These are phyloP conservation scores for Rhodotorula sp. DNA, from an alignment of 1,284 basidiomycete genomes.

Conservation along the genomic window DNA sequence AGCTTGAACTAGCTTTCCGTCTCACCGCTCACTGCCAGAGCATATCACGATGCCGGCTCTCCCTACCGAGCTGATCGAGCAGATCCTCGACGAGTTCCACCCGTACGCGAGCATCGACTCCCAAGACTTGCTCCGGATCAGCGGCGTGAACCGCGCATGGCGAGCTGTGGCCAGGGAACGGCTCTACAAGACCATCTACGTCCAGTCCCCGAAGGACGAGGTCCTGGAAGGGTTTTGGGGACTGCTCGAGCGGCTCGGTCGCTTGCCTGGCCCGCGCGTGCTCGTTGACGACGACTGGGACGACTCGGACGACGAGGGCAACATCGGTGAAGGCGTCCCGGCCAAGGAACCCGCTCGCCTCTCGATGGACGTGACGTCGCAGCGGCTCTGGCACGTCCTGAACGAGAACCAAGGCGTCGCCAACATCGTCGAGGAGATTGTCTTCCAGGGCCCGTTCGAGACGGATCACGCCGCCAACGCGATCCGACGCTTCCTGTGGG, in stretches of 20 bases:
- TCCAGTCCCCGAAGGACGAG: neutral
- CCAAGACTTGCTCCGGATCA: neutral
- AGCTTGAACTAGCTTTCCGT: no score
- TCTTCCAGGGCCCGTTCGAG: slow-evolving; percentile 1
- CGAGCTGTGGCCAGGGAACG: neutral
- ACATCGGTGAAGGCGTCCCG: neutral
- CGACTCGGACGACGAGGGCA: neutral
- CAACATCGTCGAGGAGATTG: neutral
- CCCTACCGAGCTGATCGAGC: neutral
- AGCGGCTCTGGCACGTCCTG: no score
- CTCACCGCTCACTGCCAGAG: neutral
- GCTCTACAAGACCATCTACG: neutral
- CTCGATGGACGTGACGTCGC: neutral
- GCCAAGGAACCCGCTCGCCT: neutral
- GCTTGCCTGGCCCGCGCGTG: neutral
- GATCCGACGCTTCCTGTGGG: neutral
- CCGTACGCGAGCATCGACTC: neutral
- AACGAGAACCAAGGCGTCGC: neutral
- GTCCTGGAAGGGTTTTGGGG: neutral
- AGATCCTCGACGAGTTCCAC: neutral
- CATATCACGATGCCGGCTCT: neutral
- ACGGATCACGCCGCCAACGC: neutral
- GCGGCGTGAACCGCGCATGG: neutral
- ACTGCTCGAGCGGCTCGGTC: neutral
- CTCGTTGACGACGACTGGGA: neutral